These are phyloP conservation scores for Lodderomyces parapsilosis DNA, from an alignment of 1,139 yeast species.

Conservation along the genomic window DNA sequence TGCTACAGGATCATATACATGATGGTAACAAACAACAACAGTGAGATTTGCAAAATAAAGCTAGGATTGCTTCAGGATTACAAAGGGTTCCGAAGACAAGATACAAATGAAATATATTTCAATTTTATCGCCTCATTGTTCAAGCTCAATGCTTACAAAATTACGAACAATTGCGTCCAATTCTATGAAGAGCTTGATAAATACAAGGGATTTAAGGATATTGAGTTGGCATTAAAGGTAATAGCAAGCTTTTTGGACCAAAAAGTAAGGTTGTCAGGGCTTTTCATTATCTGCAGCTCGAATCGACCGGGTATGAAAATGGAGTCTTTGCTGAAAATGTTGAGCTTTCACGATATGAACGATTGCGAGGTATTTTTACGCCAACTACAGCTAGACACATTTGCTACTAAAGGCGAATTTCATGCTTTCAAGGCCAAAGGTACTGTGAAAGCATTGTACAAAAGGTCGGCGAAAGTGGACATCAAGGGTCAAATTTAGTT, in stretches of 20 bases:
- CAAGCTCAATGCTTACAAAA: conserved; percentile 20
- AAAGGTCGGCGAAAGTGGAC: conserved; percentile 53
- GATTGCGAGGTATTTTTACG: conserved; percentile 12
- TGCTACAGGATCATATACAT: conserved; percentile 77
- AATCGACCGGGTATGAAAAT: conserved; percentile 53
- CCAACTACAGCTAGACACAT: not conserved
- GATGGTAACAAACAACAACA: conserved; percentile 69
- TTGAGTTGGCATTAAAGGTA: conserved; percentile 26
- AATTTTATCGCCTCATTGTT: conserved; percentile 25
- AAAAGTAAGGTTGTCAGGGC: conserved; percentile 60
- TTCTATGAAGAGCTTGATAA: conserved; percentile 46
- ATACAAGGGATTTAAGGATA: conserved; percentile 17
- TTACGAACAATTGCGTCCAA: conserved; percentile 50
- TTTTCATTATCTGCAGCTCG: conserved; percentile 57
- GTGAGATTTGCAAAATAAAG: conserved; percentile 44
- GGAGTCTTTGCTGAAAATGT: conserved; percentile 43
- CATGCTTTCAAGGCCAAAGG: conserved; percentile 4
- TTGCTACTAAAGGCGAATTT: not conserved
- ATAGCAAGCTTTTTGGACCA: conserved; percentile 43
- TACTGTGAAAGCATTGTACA: not conserved
- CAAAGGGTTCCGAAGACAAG: conserved; percentile 18
- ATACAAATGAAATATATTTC: conserved; percentile 21
- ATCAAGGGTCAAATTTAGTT: conserved; percentile 88
- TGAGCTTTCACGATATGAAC: conserved; percentile 39
- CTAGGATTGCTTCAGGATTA: conserved; percentile 16